Evolutionary conservation across 129 eudicot species (phyloP).

Genomic region (Helichrysum umbraculigerum): DNA sequence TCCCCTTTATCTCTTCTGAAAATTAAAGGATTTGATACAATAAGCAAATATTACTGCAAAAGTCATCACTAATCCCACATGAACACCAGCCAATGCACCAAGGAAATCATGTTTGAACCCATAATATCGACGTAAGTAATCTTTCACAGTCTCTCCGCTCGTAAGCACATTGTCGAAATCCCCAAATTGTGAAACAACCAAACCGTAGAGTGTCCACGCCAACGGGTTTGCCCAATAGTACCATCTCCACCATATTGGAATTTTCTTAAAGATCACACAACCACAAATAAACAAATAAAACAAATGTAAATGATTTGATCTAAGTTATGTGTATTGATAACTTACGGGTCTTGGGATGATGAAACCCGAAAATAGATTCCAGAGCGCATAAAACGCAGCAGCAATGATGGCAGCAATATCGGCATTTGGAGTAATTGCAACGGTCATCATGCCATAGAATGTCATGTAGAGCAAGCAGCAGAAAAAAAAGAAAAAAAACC

Average conservation of each 20-base stretch:
- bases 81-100: slow-evolving; percentile 38
- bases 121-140: slow-evolving; percentile 28
- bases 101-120: slow-evolving; percentile 47
- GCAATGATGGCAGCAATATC: slow-evolving; percentile 58
- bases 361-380: slow-evolving; percentile 81
- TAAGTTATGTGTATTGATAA: background rate
- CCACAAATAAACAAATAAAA: background rate
- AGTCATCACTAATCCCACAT: slow-evolving; percentile 27
- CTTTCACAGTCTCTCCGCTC: slow-evolving; percentile 16
- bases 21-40: slow-evolving; percentile 40
- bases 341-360: slow-evolving; percentile 61
- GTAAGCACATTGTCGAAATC: slow-evolving; percentile 28
- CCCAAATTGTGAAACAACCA: slow-evolving; percentile 59
- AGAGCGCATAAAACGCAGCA: slow-evolving; percentile 45
- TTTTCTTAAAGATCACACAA: slow-evolving; percentile 36
- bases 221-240: slow-evolving; percentile 57
- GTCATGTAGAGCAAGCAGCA: slow-evolving; percentile 67
- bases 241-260: slow-evolving; percentile 87
- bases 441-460: slow-evolving; percentile 79
- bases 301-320: background rate
- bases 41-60: slow-evolving; percentile 39
- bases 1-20: slow-evolving; percentile 33
- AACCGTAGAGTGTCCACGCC: slow-evolving; percentile 68
- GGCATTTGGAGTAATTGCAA: slow-evolving; percentile 70
- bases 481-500: slow-evolving; percentile 64